Base-by-base conservation (phyloP, 495 filamentous ascomycete genomes). In the Parmelia sp. region DNA sequence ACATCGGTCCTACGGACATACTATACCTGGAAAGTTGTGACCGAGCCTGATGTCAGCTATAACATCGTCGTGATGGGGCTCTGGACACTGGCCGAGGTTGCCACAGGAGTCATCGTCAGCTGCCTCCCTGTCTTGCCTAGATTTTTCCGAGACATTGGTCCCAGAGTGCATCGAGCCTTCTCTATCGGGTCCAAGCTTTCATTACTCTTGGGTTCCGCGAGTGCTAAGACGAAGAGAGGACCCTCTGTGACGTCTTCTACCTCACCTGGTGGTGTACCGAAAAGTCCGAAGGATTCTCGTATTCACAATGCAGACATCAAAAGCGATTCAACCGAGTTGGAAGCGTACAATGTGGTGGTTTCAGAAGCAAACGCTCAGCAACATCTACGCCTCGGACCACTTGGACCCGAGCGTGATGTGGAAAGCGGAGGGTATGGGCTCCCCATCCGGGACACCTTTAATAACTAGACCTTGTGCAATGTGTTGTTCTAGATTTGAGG, bases 101-200 rank as follows among this genome's bases (percentile, higher is more conserved):
- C 59, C 10, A 21, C 39, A 0, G 67, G 67, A 11, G 55, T 69
- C 23, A 57, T 64, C 35, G 14, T 66, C 51, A 63, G 64, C 60
- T 67, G 65, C n/a, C 65, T 69, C 11, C 67, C 67, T 1, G 65
- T 69, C 59, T 23, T 64, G 27, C 67, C 67, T 9, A 59, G 12
- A 35, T 67, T 67, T 36, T 60, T 69, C 36, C 67, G 58, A 49
- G 14, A 59, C 36, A 7, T 44, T 3, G 61, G 35, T n/a, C 61
- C 67, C 23, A 67, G 36, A 37, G 11, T 37, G 5, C 25, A 15
- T 27, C 19, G 14, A 31, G 45, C 29, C 1, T 42, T 44, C 19
- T 42, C 62, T 17, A 11, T 58, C 19, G 40, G 37, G 19, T 42
- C 37, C 62, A 64, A 44, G 37, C 47, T 31, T 19, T 31, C 53